Percentiles rank a stretch among this genome's conserved stretches.
Conservation (phyloP, 495 filamentous ascomycete genomes). For the Penicillium bialowiezense region DNA sequence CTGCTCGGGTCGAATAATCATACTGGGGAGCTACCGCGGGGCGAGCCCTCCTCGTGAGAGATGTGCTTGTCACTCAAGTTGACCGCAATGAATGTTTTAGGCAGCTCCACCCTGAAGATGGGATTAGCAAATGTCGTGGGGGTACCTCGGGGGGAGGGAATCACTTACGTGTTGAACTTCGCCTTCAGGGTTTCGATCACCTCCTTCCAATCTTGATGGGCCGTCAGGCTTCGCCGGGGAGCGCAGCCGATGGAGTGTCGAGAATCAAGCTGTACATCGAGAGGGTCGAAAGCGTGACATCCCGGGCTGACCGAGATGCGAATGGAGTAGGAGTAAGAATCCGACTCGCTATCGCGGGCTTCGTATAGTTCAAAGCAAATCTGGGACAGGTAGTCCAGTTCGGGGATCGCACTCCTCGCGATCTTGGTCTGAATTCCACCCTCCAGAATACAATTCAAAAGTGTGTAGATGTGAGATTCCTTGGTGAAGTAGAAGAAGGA, state of each 20-base stretch:
- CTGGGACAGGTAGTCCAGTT: conserved; percentile 95
- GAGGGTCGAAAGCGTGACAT: conserved; percentile 90
- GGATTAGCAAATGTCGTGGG: conserved; percentile 5
- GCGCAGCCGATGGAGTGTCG: conserved; percentile 93
- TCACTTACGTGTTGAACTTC: conserved; percentile 86
- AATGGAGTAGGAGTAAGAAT: conserved; percentile 86
- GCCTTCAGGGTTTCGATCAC: conserved; percentile 91
- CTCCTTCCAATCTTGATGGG: conserved; percentile 92
- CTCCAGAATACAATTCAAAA: conserved; percentile 96
- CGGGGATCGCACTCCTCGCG: conserved; percentile 86
- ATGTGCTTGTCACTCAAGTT: conserved; percentile 30
- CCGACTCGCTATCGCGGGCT: conserved; percentile 72
- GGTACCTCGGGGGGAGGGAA: neutral
- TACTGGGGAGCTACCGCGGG: no score
- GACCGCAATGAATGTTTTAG: conserved; percentile 77
- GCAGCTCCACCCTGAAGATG: conserved; percentile 80
- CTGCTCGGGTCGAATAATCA: no score
- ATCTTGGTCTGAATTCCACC: conserved; percentile 93
- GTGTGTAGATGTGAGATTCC: conserved; percentile 96
- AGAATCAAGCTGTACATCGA: conserved; percentile 93
- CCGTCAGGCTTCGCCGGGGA: conserved; percentile 80
- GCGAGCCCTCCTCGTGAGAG: conserved; percentile 8
- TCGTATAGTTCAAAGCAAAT: conserved; percentile 98
- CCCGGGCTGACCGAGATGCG: conserved; percentile 93
- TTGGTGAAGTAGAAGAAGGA: conserved; percentile 99